Evolutionary conservation across 768 basidiomycete genomes (phyloP).

Genomic region (Lyophyllum semitale): DNA sequence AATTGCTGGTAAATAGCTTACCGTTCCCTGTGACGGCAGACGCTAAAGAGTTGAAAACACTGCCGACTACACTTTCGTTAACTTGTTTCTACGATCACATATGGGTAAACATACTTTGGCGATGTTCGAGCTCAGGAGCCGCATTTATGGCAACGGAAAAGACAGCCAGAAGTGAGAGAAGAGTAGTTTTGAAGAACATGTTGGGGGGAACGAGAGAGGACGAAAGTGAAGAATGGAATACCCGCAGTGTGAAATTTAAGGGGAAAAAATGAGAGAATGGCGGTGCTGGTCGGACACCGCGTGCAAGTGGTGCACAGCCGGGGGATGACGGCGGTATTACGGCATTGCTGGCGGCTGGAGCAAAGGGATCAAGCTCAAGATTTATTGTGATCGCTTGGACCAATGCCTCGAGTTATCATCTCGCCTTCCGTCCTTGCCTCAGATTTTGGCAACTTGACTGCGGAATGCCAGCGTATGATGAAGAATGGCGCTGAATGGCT

Average conservation of each 20-base stretch:
- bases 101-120: slow-evolving; percentile 40
- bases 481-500: slow-evolving; percentile 95
- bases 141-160: slow-evolving; percentile 35
- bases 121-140: slow-evolving; percentile 38
- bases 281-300: background rate
- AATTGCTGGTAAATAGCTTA: slow-evolving; percentile 14
- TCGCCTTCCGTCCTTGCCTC: slow-evolving; percentile 96
- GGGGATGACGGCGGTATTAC: slow-evolving; percentile 9
- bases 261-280: background rate
- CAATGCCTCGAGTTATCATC: slow-evolving; percentile 89
- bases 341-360: background rate
- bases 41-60: slow-evolving; percentile 36
- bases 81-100: background rate
- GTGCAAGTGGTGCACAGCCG: background rate
- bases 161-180: slow-evolving; percentile 36
- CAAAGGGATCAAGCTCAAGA: too few species aligned
- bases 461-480: slow-evolving; percentile 97
- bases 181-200: slow-evolving; percentile 43
- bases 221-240: slow-evolving; percentile 9
- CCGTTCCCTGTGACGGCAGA: slow-evolving; percentile 30
- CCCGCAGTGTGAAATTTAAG: background rate
- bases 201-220: slow-evolving; percentile 17
- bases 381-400: background rate
- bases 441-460: slow-evolving; percentile 92
- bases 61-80: slow-evolving; percentile 32